Base-by-base conservation (phyloP, 306 rosid genomes). In the Urtica urens region DNA sequence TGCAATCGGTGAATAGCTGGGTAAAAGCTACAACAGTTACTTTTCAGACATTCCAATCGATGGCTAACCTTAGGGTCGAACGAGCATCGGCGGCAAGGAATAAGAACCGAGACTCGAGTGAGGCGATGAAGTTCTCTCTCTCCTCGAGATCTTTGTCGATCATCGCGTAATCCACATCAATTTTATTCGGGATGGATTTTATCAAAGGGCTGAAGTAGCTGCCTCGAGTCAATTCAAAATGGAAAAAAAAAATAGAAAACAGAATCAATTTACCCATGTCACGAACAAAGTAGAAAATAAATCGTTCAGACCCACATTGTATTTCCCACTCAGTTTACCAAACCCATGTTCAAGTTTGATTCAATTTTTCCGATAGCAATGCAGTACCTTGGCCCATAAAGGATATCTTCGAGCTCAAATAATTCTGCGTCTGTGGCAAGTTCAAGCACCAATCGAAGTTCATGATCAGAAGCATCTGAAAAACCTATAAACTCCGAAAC, bases 191-290 rank as follows among this genome's bases (percentile, higher is more conserved):
- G 34, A 90, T 59, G 42, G 92, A 90, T 62, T 90, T 90, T 18
- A 90, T 72, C 87, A 84, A 67, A 49, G 97, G 95, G 60, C 97
- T 84, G 65, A 79, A 81, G 77, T 84, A 90, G 58, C 95, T 88
- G 93, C 58, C n/a, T n/a, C n/a, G n/a, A n/a, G n/a, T n/a, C n/a
- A n/a, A n/a, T n/a, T n/a, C n/a, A n/a, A n/a, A n/a, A n/a, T n/a
- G n/a, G n/a, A n/a, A n/a, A n/a, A n/a, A n/a, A n/a, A n/a, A n/a
- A n/a, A n/a, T n/a, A n/a, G n/a, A n/a, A n/a, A n/a, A n/a, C n/a
- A n/a, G n/a, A n/a, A n/a, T n/a, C n/a, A n/a, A n/a, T n/a, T n/a
- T n/a, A n/a, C n/a, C n/a, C n/a, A n/a, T n/a, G n/a, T n/a, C n/a
- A n/a, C n/a, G n/a, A n/a, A n/a, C n/a, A n/a, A n/a, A n/a, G n/a